These are phyloP conservation scores for Cynanchum wilfordii DNA, from an alignment of 257 asterid species.

Conservation along the genomic window DNA sequence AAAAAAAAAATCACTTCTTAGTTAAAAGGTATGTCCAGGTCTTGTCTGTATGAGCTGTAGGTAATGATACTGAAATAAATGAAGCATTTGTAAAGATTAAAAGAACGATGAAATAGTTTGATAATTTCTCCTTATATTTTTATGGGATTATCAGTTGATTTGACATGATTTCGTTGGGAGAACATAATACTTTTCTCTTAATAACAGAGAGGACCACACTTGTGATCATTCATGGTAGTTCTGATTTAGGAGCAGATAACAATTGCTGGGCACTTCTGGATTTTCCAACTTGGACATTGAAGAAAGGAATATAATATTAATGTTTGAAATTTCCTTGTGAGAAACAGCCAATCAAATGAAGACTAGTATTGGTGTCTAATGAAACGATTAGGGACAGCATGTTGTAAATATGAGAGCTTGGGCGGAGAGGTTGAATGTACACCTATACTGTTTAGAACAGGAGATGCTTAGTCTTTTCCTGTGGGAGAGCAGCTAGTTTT, in stretches of 20 bases:
- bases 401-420: neutral
- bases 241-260: neutral
- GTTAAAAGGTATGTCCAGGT: neutral
- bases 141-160: neutral
- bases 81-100: neutral
- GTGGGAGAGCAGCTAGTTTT: neutral
- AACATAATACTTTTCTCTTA: neutral
- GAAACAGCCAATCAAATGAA: neutral
- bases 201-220: neutral
- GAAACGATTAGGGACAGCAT: neutral
- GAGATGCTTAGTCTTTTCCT: neutral
- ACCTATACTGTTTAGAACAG: neutral
- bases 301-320: neutral
- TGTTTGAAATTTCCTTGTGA: neutral
- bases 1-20: neutral
- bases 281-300: neutral
- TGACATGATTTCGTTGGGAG: neutral
- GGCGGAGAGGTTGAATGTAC: neutral
- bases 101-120: neutral
- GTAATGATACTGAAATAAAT: neutral
- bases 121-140: neutral
- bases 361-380: neutral
- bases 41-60: neutral
- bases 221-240: neutral
- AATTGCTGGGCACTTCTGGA: neutral